Base-by-base conservation (phyloP, 768 basidiomycete species). In the Coprinopsis sp. region DNA sequence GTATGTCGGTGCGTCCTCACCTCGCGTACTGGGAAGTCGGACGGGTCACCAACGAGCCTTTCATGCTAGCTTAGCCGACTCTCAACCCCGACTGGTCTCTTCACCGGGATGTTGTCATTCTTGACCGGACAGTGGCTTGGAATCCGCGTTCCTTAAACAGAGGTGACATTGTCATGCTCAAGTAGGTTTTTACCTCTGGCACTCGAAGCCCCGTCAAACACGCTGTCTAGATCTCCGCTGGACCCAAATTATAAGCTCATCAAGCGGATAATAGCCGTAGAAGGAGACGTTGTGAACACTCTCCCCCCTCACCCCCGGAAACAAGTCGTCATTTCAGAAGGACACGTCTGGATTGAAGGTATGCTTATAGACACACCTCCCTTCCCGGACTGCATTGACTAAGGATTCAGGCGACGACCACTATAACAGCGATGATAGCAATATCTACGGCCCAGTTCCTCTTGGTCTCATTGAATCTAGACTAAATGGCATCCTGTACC, bases 261-360 rank as follows among this genome's bases (percentile, higher is more conserved):
- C 38, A 89, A 89, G 57, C 72, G 87, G 24, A 77, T 89, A 33
- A 51, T 83, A 39, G 87, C 76, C 3, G 55, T 79, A 18, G 77
- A 77, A 56, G 82, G 82, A 7, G 84, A 88, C 56, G 57, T 60
- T 27, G 74, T 89, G 0, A 73, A 74, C 53, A 84, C 87, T 3
- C 65, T 85, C n/a, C 78, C 84, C 18, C 84, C 85, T 3, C 84
- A 81, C 55, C 79, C 79, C 1, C 72, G 77, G 16, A 46, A 65
- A 3, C 69, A 78, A 47, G 76, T 82, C 6, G 58, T 49, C 22
- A 63, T 89, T 28, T 85, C 86, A 3, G 49, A 65, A 54, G 83
- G 83, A 1, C 80, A 87, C 49, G 69, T 80, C 31, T 89, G 87
- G 87, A 73, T 88, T 41, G 86, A 89, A 75, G 86, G 83, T 80